Evolutionary conservation across 768 basidiomycete species (phyloP), one percentile per base, ranked within the genome.

Genomic region (Leccinum barrowsii): DNA sequence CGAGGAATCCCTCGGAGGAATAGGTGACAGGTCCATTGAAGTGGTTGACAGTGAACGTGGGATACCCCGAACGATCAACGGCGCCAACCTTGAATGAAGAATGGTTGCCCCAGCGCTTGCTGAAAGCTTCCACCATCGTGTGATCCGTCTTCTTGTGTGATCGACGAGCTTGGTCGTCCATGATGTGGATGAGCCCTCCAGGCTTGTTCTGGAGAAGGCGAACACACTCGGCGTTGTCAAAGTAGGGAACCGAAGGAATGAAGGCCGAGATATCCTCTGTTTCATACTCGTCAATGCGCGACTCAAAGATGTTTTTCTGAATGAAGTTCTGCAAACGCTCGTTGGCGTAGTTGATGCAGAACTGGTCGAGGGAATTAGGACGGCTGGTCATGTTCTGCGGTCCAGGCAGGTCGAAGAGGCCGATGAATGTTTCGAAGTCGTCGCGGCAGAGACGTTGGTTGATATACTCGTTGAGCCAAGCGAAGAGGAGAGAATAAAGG

Each of bases 401-500:
- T 5, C 96, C 94, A 2, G 96, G 94, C 10, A 98, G 84, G 72
- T 99, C 96, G 68, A 98, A 89, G 35, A 98, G 80, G 7, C 94
- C 93, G 64, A 98, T 88, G 76, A 95, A 98, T 2, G 90, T 92
- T 4, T 82, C 79, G 62, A 94, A 99, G 69, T 97, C 94, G 42
- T 98, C 95, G 24, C 87, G 85, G 77, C 94, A 97, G 15, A 99
- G 84, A 40, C 91, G 90, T 65, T 96, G 90, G 71, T 98, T 98
- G 78, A 98, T 89, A 69, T 92, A 84, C 70, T 98, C 97, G 70
- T 95, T 96, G 59, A 98, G 74, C 97, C 95, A 98, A 3, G 92
- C 86, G 67, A 98, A 98, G 19, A 98, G 82, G 2, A 99, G 83
- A 5, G 94, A 93, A 70, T 98, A 98, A 0, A 98, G 81, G 0